Percentiles rank a stretch among this genome's conserved stretches.
Conservation (phyloP, 768 basidiomycete genomes). For the Collybia nuda region DNA sequence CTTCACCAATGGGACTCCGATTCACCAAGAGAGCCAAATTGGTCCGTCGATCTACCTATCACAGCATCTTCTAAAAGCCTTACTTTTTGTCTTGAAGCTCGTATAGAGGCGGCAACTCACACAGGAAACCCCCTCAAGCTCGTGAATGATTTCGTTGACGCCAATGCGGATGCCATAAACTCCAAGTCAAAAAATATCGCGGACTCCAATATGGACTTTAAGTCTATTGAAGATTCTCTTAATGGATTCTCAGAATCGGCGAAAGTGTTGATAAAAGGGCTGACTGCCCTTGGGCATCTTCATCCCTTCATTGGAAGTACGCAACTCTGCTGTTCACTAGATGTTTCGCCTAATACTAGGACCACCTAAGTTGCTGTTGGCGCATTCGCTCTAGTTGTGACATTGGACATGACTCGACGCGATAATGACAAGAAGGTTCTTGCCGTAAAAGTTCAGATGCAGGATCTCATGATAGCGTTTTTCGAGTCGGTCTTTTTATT, state of each 20-base stretch:
- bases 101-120: slow-evolving; percentile 3
- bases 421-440: slow-evolving; percentile 53
- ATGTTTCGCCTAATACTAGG: not conserved
- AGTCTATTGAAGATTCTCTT: slow-evolving; percentile 26
- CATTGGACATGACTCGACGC: slow-evolving; percentile 44
- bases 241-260: slow-evolving; percentile 29
- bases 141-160: slow-evolving; percentile 22
- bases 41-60: not conserved
- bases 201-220: slow-evolving; percentile 9
- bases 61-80: not conserved
- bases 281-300: slow-evolving; percentile 30
- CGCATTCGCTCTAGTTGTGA: slow-evolving; percentile 49
- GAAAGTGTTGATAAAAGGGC: slow-evolving; percentile 27
- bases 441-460: slow-evolving; percentile 48
- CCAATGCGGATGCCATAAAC: slow-evolving; percentile 12
- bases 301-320: slow-evolving; percentile 38
- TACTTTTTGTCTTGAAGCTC: not conserved
- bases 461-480: slow-evolving; percentile 44
- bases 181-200: slow-evolving; percentile 14
- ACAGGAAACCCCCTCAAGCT: slow-evolving; percentile 10
- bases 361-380: slow-evolving; percentile 38
- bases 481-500: slow-evolving; percentile 35
- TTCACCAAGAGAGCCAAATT: not conserved
- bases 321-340: not conserved
- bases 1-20: not conserved